Evolutionary conservation across 164 flowering plant species (phyloP), one percentile per base, ranked within the genome.

Genomic region (Chimonanthus praecox): DNA sequence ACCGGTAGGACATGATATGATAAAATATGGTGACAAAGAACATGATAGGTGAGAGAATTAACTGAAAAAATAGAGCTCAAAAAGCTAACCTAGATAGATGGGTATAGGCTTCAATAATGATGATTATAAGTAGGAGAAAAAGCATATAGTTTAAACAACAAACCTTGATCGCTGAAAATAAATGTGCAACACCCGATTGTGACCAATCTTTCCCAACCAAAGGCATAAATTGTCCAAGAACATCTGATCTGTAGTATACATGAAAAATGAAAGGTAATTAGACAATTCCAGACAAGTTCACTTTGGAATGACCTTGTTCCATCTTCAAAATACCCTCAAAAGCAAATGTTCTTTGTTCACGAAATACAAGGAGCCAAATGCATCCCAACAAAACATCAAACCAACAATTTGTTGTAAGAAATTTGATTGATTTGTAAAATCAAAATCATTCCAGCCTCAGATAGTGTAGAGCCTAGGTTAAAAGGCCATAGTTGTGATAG

Each of bases 211-310:
- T 78, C 72, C 99, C 99, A 80, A 95, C 94, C 86, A 88, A 81
- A 78, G 99, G 99, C 99, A 95, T 95, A 82, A 95, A 90, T 78
- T 95, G 99, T 48, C 99, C 99, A 71, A 95, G 88, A 84, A 95
- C 94, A 83, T 95, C 98, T 8, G 99, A 95, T 80, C 99, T 95
- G 89, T 77, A 18, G 74, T 68, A 46, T 13, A 58, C 62, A 79
- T 61, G 68, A 58, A 70, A 76, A n/a, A 46, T 15, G 33, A 33
- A 33, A 64, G 66, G 68, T 47, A 51, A 44, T 75, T 58, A 73
- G 71, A 48, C 49, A 21, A 33, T 1, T 33, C 33, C 33, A 33
- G 33, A 33, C 33, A 33, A 33, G 33, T 33, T 33, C 33, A 33
- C 33, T 33, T 13, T n/a, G 16, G n/a, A 54, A n/a, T 11, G 16